Percentiles rank a stretch among this genome's conserved stretches.
phyloP scores from a whole-genome alignment of 2,329 filamentous ascomycete genomes.

The Penicillium palitans region DNA sequence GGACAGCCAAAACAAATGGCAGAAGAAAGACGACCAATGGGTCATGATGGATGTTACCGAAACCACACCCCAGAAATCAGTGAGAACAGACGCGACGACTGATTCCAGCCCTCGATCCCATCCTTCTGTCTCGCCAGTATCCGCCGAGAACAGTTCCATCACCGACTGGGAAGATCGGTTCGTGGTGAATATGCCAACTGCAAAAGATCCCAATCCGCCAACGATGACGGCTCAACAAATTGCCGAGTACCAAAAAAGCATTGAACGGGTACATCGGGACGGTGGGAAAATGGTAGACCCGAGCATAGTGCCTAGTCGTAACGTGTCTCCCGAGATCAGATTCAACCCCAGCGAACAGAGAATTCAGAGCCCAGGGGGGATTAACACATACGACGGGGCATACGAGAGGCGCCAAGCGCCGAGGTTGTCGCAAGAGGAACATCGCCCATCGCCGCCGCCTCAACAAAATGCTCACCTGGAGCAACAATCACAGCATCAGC shows the following conservation, averaged over 20 bases:
- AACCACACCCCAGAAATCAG: constrained; percentile 22
- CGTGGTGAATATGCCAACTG: constrained; percentile 47
- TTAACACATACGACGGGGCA: constrained; percentile 15
- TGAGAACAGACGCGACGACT: constrained; percentile 21
- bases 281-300: constrained; percentile 35
- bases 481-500: constrained; percentile 3
- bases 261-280: constrained; percentile 34
- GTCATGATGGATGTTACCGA: constrained; percentile 33
- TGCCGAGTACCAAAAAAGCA: constrained; percentile 40
- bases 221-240: constrained; percentile 44
- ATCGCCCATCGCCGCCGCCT: neutral
- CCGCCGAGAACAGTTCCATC: constrained; percentile 32
- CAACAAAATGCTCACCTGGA: neutral
- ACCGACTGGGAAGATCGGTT: constrained; percentile 44
- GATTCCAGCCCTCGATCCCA: constrained; percentile 32
- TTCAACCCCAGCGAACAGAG: constrained; percentile 28
- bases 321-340: constrained; percentile 31
- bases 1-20: constrained; percentile 31
- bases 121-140: constrained; percentile 33
- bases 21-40: constrained; percentile 39
- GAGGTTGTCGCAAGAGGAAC: neutral
- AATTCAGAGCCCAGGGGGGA: constrained; percentile 17
- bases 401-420: constrained; percentile 20
- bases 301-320: constrained; percentile 33
- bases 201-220: constrained; percentile 44